Evolutionary conservation across 164 flowering plant genomes (phyloP).

Genomic region (Annona squamosa): DNA sequence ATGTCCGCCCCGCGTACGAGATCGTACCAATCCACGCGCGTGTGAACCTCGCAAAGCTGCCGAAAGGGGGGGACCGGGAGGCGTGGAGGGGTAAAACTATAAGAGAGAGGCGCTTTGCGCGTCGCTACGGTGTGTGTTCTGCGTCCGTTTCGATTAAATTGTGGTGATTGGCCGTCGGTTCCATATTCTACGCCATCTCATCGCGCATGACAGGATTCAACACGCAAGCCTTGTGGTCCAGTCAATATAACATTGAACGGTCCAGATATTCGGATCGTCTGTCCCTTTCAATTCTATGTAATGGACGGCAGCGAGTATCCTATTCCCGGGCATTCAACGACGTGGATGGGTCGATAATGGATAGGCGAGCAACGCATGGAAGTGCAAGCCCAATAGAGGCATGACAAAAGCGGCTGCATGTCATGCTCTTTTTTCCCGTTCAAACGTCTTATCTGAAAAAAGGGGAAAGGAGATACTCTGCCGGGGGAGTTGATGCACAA

Average conservation of each 20-base stretch:
- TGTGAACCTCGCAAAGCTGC: conserved; percentile 7
- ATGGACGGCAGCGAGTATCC: too few species aligned
- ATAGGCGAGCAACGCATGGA: too few species aligned
- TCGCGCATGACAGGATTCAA: too few species aligned
- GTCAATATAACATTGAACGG: too few species aligned
- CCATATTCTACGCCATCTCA: too few species aligned
- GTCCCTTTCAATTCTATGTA: too few species aligned
- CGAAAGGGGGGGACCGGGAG: conserved; percentile 7
- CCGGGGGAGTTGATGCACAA: too few species aligned
- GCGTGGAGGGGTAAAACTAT: conserved; percentile 6
- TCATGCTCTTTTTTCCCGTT: conserved; percentile 7
- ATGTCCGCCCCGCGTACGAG: not conserved
- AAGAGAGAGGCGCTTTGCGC: not conserved
- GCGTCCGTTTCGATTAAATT: not conserved
- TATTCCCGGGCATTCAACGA: too few species aligned
- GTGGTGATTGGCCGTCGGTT: not conserved
- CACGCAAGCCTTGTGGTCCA: too few species aligned
- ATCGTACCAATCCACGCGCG: not conserved
- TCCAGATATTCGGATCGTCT: too few species aligned
- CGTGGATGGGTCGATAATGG: too few species aligned
- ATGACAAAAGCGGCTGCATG: conserved; percentile 13
- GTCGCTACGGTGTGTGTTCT: not conserved
- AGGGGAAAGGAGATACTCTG: not conserved
- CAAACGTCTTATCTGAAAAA: conserved; percentile 8
- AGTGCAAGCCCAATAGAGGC: not conserved